These are phyloP conservation scores for Neonectria faginata DNA, from an alignment of 2,329 filamentous ascomycete genomes.

Conservation along the genomic window DNA sequence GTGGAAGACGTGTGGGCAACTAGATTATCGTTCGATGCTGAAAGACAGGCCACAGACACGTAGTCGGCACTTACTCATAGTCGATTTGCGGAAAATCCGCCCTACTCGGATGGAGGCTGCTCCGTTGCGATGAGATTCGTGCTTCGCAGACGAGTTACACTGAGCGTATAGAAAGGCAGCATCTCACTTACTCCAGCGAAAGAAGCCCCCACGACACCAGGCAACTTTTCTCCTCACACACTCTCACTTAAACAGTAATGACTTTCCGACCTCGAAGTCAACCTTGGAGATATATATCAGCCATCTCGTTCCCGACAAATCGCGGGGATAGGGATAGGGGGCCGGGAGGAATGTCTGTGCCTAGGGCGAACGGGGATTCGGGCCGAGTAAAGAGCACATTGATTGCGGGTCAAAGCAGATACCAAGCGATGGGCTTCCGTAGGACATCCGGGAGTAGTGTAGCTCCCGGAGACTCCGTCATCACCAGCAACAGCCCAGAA, in stretches of 20 bases:
- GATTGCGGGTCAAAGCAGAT: too few relatives aligned
- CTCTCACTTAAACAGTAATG: not conserved
- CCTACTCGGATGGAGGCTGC: too few relatives aligned
- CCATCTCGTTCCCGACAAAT: conserved; percentile 13
- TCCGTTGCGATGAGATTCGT: too few relatives aligned
- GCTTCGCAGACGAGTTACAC: not conserved
- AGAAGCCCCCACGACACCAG: not conserved
- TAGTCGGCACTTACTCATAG: not conserved
- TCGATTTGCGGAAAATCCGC: too few relatives aligned
- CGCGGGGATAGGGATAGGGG: conserved; percentile 2
- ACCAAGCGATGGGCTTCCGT: too few relatives aligned
- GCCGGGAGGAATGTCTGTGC: conserved; percentile 8
- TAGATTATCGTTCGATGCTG: not conserved
- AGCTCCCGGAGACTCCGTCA: not conserved
- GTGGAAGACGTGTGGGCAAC: not conserved
- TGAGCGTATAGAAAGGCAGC: not conserved
- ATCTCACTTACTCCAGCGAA: not conserved
- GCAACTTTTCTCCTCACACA: not conserved
- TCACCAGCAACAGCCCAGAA: not conserved
- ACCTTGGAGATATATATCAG: not conserved
- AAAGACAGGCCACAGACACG: not conserved
- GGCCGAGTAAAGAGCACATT: too few relatives aligned
- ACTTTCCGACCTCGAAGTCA: conserved; percentile 2
- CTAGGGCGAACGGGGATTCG: not conserved
- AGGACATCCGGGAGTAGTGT: too few relatives aligned